These are phyloP conservation scores for Starmerella etchellsii DNA, from an alignment of 805 yeast species.

Conservation along the genomic window DNA sequence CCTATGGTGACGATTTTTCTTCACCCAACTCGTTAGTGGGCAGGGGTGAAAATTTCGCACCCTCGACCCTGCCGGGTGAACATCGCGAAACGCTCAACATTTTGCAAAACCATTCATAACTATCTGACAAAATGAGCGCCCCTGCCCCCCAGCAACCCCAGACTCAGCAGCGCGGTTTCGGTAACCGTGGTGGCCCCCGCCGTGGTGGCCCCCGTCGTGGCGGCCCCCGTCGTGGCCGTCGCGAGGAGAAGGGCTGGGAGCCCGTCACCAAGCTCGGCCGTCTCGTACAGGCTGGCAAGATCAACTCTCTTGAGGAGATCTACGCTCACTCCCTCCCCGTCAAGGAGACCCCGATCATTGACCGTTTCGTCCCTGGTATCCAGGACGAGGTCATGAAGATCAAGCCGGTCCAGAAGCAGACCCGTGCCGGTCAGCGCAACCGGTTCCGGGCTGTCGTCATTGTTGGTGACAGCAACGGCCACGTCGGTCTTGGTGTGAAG, in stretches of 20 bases:
- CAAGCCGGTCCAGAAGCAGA: conserved; percentile 99
- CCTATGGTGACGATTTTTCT: neutral
- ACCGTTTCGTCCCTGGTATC: conserved; percentile 86
- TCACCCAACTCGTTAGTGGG: neutral
- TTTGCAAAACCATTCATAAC: neutral
- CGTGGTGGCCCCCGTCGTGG: conserved; percentile 31
- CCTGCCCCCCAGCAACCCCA: conserved; percentile 20
- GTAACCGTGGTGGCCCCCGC: conserved; percentile 28
- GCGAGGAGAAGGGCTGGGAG: conserved; percentile 98
- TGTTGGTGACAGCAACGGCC: conserved; percentile 99
- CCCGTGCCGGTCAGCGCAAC: conserved; percentile 99
- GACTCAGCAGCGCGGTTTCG: conserved; percentile 28
- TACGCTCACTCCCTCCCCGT: conserved; percentile 98
- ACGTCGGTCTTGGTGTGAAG: conserved; percentile 99
- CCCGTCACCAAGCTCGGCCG: conserved; percentile 99
- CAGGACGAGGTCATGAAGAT: conserved; percentile 99
- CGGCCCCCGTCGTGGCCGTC: conserved; percentile 56
- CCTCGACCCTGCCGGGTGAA: neutral
- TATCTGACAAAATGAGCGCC: conserved; percentile 12
- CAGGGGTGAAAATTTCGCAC: neutral
- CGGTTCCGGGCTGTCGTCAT: conserved; percentile 99
- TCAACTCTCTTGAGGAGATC: conserved; percentile 92
- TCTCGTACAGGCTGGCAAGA: conserved; percentile 97
- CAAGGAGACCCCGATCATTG: conserved; percentile 98
- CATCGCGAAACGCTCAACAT: neutral